Evolutionary conservation across 139 green algal genomes (phyloP), one percentile per base, ranked within the genome.

Genomic region (Dunaliella sp.): DNA sequence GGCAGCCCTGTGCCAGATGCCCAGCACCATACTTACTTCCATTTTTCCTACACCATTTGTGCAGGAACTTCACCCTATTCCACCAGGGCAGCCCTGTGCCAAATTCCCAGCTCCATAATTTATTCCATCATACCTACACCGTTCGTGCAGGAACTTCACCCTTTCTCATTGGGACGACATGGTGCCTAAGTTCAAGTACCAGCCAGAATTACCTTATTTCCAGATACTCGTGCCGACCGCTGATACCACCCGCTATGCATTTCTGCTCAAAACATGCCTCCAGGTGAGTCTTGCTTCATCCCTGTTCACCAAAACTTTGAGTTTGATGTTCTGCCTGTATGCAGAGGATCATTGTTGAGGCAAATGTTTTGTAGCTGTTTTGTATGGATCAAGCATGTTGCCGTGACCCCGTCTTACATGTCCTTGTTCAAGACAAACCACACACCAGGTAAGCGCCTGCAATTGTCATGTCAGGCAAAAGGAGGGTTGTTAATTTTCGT

Each of bases 221-320:
- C 76, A 94, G 79, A 87, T 98, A 32, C 81, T 96, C 38, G 95
- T 98, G 25, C 95, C 94, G 24, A 97, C 94, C 7, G 77, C 94
- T 0, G 95, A 98, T 89, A 97, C 94, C 38, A 91, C 88, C 3
- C 88, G 93, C 28, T 91, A 88, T 65, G 86, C 85, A 34, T 80
- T 81, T 59, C 57, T 93, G 33, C 86, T 93, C 36, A 37, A 87
- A 31, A 80, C 75, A 33, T 90, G 87, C 86, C 78, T 93, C 36
- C 35, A 83, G 73, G 86, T 86, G 26, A 72, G 77, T 48, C 34
- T 77, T n/a, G n/a, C n/a, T n/a, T n/a, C n/a, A 32, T 74, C 80
- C n/a, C n/a, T n/a, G n/a, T n/a, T n/a, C n/a, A n/a, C n/a, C n/a
- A n/a, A n/a, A n/a, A n/a, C n/a, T n/a, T n/a, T n/a, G n/a, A n/a